These are phyloP conservation scores for Hypoxylon sp. DNA, from an alignment of 2,329 filamentous ascomycete genomes.

Conservation along the genomic window DNA sequence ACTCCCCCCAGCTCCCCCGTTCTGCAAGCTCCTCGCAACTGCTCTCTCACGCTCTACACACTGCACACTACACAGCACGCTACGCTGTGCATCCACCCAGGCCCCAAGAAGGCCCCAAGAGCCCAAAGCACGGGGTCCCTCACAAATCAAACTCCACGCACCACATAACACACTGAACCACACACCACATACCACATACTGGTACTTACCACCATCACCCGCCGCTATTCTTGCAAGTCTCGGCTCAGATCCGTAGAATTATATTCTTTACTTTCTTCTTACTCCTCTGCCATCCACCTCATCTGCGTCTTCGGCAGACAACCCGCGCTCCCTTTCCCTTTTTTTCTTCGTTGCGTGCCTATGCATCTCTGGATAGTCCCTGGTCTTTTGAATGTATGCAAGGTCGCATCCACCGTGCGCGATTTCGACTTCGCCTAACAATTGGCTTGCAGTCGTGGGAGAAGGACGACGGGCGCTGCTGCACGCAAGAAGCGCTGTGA, in stretches of 20 bases:
- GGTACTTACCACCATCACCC: constrained; percentile 31
- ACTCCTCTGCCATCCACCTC: constrained; percentile 9
- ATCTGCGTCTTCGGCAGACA: constrained; percentile 21
- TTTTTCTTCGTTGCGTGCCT: constrained; percentile 21
- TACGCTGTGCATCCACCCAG: constrained; percentile 6
- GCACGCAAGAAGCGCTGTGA: constrained; percentile 28
- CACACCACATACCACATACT: constrained; percentile 24
- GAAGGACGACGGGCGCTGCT: constrained; percentile 41
- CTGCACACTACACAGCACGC: not conserved
- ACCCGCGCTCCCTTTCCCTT: constrained; percentile 17
- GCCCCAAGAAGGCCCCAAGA: constrained; percentile 15
- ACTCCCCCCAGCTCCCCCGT: constrained; percentile 39
- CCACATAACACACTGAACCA: constrained; percentile 3
- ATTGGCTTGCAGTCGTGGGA: constrained; percentile 43
- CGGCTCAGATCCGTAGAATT: constrained; percentile 45
- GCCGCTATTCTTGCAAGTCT: constrained; percentile 44
- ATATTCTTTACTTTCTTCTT: constrained; percentile 38
- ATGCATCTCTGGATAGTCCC: constrained; percentile 43
- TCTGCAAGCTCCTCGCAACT: constrained; percentile 39
- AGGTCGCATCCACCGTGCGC: constrained; percentile 45
- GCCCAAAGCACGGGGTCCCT: constrained; percentile 29
- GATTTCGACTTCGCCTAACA: constrained; percentile 48
- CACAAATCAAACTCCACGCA: constrained; percentile 16
- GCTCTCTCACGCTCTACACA: constrained; percentile 21
- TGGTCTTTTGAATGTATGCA: constrained; percentile 49